Base-by-base conservation (phyloP, 129 eudicot species). In the Lonicera japonica region DNA sequence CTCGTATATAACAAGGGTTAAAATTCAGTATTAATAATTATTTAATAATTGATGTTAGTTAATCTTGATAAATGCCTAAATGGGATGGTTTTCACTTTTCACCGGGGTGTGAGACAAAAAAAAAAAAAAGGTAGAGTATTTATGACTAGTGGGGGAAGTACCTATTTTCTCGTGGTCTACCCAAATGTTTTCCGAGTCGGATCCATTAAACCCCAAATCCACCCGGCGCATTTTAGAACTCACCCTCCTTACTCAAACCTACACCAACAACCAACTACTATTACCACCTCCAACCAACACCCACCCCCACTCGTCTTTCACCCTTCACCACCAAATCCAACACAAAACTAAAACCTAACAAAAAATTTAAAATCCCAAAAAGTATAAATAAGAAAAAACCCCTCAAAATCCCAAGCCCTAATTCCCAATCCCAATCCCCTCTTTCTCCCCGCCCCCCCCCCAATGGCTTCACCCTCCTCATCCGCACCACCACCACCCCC, bases 401-500 rank as follows among this genome's bases (percentile, higher is more conserved):
- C 56, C 64, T 52, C 51, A 59, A 63, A 56, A 21, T 66, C 20
- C 63, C 46, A 21, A 50, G 25, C 66, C 61, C 65, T 20, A 69
- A 57, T 64, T 56, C 20, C 55, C 55, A 50, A 15, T 5, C 50
- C 69, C n/a, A n/a, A n/a, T n/a, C n/a, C n/a, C n/a, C 45, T 45
- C 25, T 40, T 63, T 60, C 21, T 60, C 74, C 7, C 71, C 63
- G 0, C 60, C 25, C 6, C 23, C 29, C 14, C 14, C 60, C 25
- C 61, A 11, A 15, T 1, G 52, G 22, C 39, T 34, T 17, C 65
- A 22, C 23, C 45, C 39, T 21, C n/a, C 8, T 69, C 73, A 20
- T 70, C 83, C 15, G 34, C 75, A 20, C 74, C 83, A 21, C 62
- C 88, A 12, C 70, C 82, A 45, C 55, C 67, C 18, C 80, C 77